phyloP scores from a whole-genome alignment of 2,329 filamentous ascomycete genomes.

The Sordariomycetes sp. region DNA sequence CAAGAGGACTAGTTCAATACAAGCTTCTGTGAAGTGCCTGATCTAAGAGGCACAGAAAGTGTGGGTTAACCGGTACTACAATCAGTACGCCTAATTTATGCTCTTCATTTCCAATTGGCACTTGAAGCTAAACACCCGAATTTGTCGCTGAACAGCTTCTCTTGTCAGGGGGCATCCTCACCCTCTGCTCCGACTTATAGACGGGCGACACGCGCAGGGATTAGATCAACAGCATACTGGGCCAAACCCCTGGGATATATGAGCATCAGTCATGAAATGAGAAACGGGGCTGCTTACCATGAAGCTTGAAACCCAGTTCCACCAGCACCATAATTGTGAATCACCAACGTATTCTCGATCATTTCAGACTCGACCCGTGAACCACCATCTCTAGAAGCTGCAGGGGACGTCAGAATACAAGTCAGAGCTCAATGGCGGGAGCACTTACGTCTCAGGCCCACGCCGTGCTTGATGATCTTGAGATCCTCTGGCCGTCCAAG shows the following conservation, averaged over 20 bases:
- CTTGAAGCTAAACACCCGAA: no score
- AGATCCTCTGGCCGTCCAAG: conserved; percentile 21
- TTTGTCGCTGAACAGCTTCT: neutral
- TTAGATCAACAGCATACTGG: conserved; percentile 4
- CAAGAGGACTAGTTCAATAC: no score
- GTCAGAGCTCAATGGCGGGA: neutral
- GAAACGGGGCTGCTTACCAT: no score
- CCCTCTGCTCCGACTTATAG: neutral
- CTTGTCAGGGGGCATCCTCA: neutral
- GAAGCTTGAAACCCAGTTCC: conserved; percentile 18
- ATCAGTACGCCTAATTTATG: no score
- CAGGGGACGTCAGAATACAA: neutral
- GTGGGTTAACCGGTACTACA: no score
- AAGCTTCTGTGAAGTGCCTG: no score
- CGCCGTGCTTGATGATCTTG: conserved; percentile 20
- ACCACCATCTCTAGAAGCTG: conserved; percentile 14
- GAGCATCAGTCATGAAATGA: no score
- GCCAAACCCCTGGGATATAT: conserved; percentile 21
- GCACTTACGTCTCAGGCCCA: conserved; percentile 17
- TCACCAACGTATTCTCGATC: conserved; percentile 10
- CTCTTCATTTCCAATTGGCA: no score
- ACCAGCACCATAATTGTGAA: conserved; percentile 17
- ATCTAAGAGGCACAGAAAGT: no score
- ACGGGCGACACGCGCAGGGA: conserved; percentile 1
- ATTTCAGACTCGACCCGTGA: conserved; percentile 19